Conservation (phyloP, 768 basidiomycete species). For the Dioszegia hungarica region DNA sequence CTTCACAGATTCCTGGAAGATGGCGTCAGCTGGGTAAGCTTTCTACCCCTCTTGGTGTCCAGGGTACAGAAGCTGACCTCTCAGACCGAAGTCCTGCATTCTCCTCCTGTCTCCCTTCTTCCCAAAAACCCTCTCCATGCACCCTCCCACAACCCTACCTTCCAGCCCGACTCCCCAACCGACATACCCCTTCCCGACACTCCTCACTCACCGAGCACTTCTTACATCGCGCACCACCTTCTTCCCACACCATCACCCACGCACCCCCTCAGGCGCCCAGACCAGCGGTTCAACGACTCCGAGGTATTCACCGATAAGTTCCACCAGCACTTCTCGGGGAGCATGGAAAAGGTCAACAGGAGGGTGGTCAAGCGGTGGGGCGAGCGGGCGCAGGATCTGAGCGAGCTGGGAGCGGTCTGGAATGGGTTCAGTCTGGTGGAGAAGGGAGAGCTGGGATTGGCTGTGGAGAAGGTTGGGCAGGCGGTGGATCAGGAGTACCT, state of each 20-base stretch:
- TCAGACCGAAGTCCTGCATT: slow-evolving; percentile 85
- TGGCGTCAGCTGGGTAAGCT: slow-evolving; percentile 77
- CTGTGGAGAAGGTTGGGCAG: slow-evolving; percentile 95
- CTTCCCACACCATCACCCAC: slow-evolving; percentile 85
- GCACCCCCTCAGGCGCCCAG: slow-evolving; percentile 82
- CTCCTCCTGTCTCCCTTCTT: slow-evolving; percentile 79
- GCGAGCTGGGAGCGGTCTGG: slow-evolving; percentile 82
- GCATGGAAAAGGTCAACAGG: slow-evolving; percentile 94
- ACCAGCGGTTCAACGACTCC: slow-evolving; percentile 92
- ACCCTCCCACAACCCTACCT: slow-evolving; percentile 86
- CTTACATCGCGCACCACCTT: slow-evolving; percentile 49
- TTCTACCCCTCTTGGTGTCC: background rate
- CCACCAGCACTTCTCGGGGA: slow-evolving; percentile 80
- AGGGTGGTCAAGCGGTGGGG: slow-evolving; percentile 90
- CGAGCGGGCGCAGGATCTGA: slow-evolving; percentile 81
- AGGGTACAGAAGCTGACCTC: background rate
- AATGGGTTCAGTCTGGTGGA: slow-evolving; percentile 93
- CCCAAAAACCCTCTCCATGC: slow-evolving; percentile 96
- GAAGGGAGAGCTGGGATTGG: slow-evolving; percentile 50
- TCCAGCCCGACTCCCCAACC: slow-evolving; percentile 33
- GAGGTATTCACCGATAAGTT: slow-evolving; percentile 96
- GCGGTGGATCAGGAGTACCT: slow-evolving; percentile 91
- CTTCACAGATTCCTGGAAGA: slow-evolving; percentile 95
- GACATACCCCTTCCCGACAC: slow-evolving; percentile 1
- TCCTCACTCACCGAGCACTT: slow-evolving; percentile 52